Evolutionary conservation across 1,284 basidiomycete species (phyloP), one percentile per base, ranked within the genome.

Genomic region (Dichomitus squalens): DNA sequence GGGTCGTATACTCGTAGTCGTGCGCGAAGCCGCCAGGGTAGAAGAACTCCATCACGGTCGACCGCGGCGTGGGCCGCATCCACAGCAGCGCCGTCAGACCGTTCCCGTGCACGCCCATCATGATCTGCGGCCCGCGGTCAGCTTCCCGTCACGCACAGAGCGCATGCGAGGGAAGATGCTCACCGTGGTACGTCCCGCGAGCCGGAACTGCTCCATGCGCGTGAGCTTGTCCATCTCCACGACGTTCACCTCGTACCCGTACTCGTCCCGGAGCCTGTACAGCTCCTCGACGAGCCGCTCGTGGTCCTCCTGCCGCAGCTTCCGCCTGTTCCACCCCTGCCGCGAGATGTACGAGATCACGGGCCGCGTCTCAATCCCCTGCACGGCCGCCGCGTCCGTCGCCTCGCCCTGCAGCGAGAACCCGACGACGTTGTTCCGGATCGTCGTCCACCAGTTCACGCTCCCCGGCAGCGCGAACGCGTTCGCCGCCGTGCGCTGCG

Each of bases 11-110:
- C 70, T 93, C 90, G 65, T 95, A 96, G 72, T 95, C 93, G 64
- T 85, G 83, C 8, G 93, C 90, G 70, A 94, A 95, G 2, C 93
- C 93, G 27, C 81, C 80, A 2, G 93, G 92, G 72, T 77, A 93
- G 75, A 95, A 94, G 72, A 95, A 93, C 68, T 96, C 93, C 74
- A 95, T 93, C 46, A 94, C 90, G 0, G 90, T 92, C 18, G 88
- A 80, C 16, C 85, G 77, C 9, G 83, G 83, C 1, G 81, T 82
- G 1, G 90, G 90, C 27, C 87, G 85, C 92, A 95, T 93, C 92
- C 92, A 95, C 5, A 95, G 69, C 2, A 93, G 76, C 11, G 90
- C 83, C 0, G 93, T 93, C 35, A 95, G 72, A 41, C 92, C 93
- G 69, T 94, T 93, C 8, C 93, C 93, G 67, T 95, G 93, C 16